Percentiles rank a stretch among this genome's conserved stretches.
phyloP scores from a whole-genome alignment of 2,329 filamentous ascomycete genomes.

The Penicillium sp. region DNA sequence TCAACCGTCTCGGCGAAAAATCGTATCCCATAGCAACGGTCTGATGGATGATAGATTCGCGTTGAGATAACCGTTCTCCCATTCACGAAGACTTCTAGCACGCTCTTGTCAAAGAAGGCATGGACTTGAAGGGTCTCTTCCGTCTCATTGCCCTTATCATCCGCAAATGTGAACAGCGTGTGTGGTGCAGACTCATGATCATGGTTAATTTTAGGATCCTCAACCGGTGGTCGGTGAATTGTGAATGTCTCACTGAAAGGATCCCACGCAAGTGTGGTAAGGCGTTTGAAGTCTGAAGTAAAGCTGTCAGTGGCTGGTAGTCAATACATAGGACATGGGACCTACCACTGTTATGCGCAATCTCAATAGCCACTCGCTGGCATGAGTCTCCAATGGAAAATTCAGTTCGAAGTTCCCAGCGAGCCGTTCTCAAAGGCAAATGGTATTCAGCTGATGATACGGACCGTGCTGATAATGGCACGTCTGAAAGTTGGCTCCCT shows the following conservation, averaged over 20 bases:
- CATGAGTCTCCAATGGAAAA: slow-evolving; percentile 28
- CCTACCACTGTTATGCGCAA: slow-evolving; percentile 27
- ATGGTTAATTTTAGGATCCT: slow-evolving; percentile 38
- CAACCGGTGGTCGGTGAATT: slow-evolving; percentile 36
- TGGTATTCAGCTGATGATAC: background rate
- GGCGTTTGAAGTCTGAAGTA: slow-evolving; percentile 25
- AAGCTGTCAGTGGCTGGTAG: background rate
- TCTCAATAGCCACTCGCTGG: slow-evolving; percentile 29
- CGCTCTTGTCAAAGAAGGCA: slow-evolving; percentile 44
- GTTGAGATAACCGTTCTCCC: slow-evolving; percentile 44
- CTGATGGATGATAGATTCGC: slow-evolving; percentile 31
- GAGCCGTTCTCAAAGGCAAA: slow-evolving; percentile 14
- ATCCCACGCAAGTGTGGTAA: slow-evolving; percentile 43
- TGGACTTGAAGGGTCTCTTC: slow-evolving; percentile 43
- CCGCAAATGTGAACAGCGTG: slow-evolving; percentile 45
- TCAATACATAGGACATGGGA: background rate
- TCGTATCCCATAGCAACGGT: slow-evolving; percentile 13
- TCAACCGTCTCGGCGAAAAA: slow-evolving; percentile 24
- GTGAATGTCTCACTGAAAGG: slow-evolving; percentile 41
- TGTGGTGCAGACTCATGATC: slow-evolving; percentile 42
- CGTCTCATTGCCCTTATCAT: slow-evolving; percentile 30
- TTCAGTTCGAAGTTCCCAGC: slow-evolving; percentile 29
- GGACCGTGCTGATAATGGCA: slow-evolving; percentile 4
- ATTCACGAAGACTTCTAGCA: slow-evolving; percentile 50
- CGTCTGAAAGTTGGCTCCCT: slow-evolving; percentile 2